Conservation (phyloP, 192 early-diverging fungal genomes). For the Coemansia guatemalensis region DNA sequence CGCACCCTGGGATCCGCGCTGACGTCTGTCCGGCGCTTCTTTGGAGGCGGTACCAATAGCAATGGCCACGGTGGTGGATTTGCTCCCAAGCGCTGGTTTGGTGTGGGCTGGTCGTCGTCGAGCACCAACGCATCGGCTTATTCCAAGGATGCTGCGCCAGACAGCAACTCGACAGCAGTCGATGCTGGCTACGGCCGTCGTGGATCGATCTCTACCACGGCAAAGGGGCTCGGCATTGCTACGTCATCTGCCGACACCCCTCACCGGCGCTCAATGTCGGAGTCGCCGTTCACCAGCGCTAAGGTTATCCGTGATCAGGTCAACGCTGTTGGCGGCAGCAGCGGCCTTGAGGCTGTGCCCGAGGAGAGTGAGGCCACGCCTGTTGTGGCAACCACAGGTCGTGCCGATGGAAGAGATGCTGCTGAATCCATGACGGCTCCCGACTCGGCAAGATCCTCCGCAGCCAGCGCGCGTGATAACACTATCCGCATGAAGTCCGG, state of each 20-base stretch:
- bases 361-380: conserved; percentile 32
- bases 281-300: conserved; percentile 46
- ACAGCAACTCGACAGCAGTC: conserved; percentile 33
- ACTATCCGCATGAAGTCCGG: neutral
- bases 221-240: conserved; percentile 30
- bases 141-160: conserved; percentile 14
- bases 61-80: conserved; percentile 4
- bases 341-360: conserved; percentile 36
- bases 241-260: conserved; percentile 16
- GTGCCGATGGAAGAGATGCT: neutral
- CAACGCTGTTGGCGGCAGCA: conserved; percentile 11
- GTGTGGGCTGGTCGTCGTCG: conserved; percentile 16
- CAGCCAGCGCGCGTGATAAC: neutral
- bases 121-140: neutral
- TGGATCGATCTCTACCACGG: conserved; percentile 18
- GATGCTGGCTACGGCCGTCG: conserved; percentile 18
- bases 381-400: neutral
- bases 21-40: conserved; percentile 50
- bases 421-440: neutral
- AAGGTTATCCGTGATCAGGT: conserved; percentile 35
- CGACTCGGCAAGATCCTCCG: conserved; percentile 5
- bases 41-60: conserved; percentile 17
- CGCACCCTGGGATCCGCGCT: conserved; percentile 46
- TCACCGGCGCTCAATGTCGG: conserved; percentile 49
- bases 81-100: conserved; percentile 47